Conservation (phyloP, 352 stramenopile species). For the Phytophthora cactorum region DNA sequence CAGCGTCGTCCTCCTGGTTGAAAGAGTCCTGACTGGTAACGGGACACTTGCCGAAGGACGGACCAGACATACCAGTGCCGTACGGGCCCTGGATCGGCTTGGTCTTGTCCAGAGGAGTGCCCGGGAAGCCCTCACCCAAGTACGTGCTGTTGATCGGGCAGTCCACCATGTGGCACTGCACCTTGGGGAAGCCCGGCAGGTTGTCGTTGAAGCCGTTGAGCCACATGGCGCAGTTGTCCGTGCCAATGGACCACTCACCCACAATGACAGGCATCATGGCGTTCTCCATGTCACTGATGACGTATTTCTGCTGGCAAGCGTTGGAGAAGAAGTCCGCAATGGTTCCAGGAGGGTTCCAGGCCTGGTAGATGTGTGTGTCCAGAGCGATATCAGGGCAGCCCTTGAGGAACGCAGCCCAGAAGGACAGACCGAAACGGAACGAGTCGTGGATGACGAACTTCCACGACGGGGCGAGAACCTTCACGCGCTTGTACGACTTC, state of each 20-base stretch:
- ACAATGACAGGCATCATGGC: conserved; percentile 95
- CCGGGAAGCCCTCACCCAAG: conserved; percentile 90
- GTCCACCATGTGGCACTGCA: conserved; percentile 85
- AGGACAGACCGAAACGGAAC: conserved; percentile 90
- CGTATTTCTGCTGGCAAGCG: conserved; percentile 91
- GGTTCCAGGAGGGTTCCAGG: conserved; percentile 78
- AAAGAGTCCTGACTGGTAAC: conserved; percentile 85
- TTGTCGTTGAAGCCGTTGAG: conserved; percentile 92
- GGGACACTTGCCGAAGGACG: conserved; percentile 91
- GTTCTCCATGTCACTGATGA: conserved; percentile 92
- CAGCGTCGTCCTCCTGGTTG: conserved; percentile 81
- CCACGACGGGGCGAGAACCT: conserved; percentile 92
- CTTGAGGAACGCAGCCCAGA: conserved; percentile 80
- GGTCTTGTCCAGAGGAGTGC: conserved; percentile 89
- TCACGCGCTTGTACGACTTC: conserved; percentile 96
- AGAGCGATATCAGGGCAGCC: conserved; percentile 93
- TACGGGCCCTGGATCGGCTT: conserved; percentile 91
- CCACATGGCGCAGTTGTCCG: conserved; percentile 90
- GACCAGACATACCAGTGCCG: conserved; percentile 81
- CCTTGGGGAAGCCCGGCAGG: conserved; percentile 92
- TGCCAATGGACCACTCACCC: conserved; percentile 94
- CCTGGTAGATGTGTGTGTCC: conserved; percentile 97
- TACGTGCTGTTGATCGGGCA: conserved; percentile 91
- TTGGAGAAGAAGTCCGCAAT: conserved; percentile 91
- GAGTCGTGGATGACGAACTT: conserved; percentile 97